Base-by-base conservation (phyloP, 129 eudicot species). In the Lactuca saligna region DNA sequence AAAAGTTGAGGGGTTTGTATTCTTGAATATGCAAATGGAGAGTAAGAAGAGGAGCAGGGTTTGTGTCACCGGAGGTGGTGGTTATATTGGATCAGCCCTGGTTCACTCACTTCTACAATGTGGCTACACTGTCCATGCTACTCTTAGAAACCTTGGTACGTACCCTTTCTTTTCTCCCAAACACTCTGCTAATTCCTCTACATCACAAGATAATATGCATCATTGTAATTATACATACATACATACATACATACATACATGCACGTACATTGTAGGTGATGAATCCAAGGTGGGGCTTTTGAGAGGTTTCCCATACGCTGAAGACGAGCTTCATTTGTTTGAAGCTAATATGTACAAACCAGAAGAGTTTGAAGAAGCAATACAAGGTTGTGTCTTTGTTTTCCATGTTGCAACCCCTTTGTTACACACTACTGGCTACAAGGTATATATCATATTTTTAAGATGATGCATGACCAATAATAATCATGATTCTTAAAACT, bases 61-160 rank as follows among this genome's bases (percentile, higher is more conserved):
- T 15, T 85, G 91, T 68, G 95, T 88, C 1, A 88, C 95, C 4
- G 95, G 95, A 32, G 86, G 84, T 51, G 65, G 84, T 10, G 84
- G 91, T 34, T 81, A 71, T 55, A 53, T 85, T 17, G 96, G 80
- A 20, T 85, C 89, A 60, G 74, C 57, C 4, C 78, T 85, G 14
- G 81, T 85, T 53, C 69, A 80, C 64, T 59, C 78, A 34, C 85
- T 88, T 17, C n/a, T 88, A 8, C 63, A 85, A 34, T 63, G 35
- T 39, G 91, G 89, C 54, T 78, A 85, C 68, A 65, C 44, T 10
- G 87, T 85, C 51, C 91, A 88, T 61, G 87, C 85, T 13, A 88
- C 96, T 25, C 87, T 88, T 39, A 63, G 91, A 42, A 83, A 65
- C 56, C 54, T 83, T 3, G 84, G 93, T 31, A 3, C 79, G 88